Evolutionary conservation across 345 rosid genomes (phyloP).

Genomic region (Physaria fendleri): DNA sequence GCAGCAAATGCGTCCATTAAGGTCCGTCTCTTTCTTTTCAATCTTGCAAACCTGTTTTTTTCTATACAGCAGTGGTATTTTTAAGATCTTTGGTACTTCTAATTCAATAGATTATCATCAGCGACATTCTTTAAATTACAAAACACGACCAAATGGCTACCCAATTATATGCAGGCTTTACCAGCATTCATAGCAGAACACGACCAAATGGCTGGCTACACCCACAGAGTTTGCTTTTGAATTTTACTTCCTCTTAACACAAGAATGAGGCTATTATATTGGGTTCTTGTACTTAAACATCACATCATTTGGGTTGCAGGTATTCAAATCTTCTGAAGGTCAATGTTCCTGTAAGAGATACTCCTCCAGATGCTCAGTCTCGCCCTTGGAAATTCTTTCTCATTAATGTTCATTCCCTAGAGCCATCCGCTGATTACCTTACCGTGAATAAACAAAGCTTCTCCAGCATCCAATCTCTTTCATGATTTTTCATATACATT

Average conservation of each 20-base stretch:
- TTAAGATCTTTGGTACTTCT: too few relatives aligned
- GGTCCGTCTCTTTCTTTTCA: too few relatives aligned
- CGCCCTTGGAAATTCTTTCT: constrained; percentile 59
- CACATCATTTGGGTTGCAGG: constrained; percentile 36
- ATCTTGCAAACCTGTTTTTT: too few relatives aligned
- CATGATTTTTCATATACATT: too few relatives aligned
- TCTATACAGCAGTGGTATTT: too few relatives aligned
- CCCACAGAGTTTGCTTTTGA: constrained; percentile 51
- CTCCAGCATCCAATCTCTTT: constrained; percentile 18
- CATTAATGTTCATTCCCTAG: constrained; percentile 29
- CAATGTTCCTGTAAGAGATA: constrained; percentile 81
- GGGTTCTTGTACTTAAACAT: background rate
- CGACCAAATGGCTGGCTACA: constrained; percentile 54
- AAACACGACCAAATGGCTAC: background rate
- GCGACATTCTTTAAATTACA: too few relatives aligned
- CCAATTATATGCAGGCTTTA: constrained; percentile 52
- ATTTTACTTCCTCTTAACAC: background rate
- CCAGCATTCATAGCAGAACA: constrained; percentile 84
- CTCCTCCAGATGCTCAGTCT: constrained; percentile 68
- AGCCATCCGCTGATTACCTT: constrained; percentile 3
- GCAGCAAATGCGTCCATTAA: too few relatives aligned
- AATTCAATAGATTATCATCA: too few relatives aligned
- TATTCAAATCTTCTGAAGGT: constrained; percentile 71
- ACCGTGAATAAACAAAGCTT: constrained; percentile 22
- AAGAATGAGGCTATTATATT: background rate